Percentiles rank a stretch among this genome's conserved stretches.
Conservation (phyloP, 164 flowering plant species). For the Macadamia integrifolia region DNA sequence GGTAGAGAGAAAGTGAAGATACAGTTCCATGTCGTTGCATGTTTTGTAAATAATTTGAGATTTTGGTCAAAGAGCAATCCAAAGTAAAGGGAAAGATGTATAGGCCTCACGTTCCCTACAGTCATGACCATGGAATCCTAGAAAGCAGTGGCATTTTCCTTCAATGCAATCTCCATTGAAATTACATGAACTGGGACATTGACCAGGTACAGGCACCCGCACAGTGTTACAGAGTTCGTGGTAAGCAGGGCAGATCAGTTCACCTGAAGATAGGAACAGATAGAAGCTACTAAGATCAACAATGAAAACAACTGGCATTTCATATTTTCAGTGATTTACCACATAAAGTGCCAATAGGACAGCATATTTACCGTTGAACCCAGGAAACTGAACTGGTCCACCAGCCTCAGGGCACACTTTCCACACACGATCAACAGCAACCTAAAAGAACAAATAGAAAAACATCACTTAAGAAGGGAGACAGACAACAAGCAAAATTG, state of each 20-base stretch:
- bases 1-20: not conserved
- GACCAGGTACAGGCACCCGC: slow-evolving; percentile 38
- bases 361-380: slow-evolving; percentile 68
- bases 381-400: slow-evolving; percentile 75
- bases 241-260: slow-evolving; percentile 81
- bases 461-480: not conserved
- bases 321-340: no score
- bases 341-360: not conserved
- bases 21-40: not conserved
- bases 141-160: slow-evolving; percentile 81
- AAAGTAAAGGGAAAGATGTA: not conserved
- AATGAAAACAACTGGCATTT: not conserved
- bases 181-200: slow-evolving; percentile 73
- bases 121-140: slow-evolving; percentile 85
- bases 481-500: not conserved
- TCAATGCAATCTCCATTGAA: slow-evolving; percentile 88
- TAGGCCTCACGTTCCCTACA: slow-evolving; percentile 75
- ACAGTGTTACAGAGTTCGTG: slow-evolving; percentile 70
- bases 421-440: slow-evolving; percentile 97
- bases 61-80: not conserved
- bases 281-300: not conserved
- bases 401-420: slow-evolving; percentile 85
- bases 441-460: slow-evolving; percentile 33
- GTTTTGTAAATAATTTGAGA: not conserved
- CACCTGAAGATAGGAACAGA: slow-evolving; percentile 41